Conservation (phyloP, 768 basidiomycete species). For the Clitopilus hobsonii region DNA sequence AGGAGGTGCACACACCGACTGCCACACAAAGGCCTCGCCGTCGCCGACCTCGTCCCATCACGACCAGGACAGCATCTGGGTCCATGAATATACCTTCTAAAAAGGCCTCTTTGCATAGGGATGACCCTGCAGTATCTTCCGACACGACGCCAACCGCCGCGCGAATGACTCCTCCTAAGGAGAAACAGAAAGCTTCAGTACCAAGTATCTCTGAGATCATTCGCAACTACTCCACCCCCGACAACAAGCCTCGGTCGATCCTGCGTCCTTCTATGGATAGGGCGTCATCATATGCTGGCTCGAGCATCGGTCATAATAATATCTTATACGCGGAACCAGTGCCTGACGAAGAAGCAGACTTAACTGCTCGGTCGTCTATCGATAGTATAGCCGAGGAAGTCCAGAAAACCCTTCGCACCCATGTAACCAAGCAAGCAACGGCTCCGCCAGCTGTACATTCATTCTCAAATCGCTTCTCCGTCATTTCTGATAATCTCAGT, state of each 20-base stretch:
- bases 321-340: constrained; percentile 49
- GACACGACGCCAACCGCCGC: background rate
- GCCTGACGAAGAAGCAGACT: constrained; percentile 56
- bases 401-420: constrained; percentile 60
- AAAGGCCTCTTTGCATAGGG: constrained; percentile 14
- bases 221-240: constrained; percentile 66
- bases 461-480: constrained; percentile 45
- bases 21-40: constrained; percentile 24
- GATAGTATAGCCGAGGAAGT: constrained; percentile 88
- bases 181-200: constrained; percentile 44
- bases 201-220: constrained; percentile 91
- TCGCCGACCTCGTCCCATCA: constrained; percentile 27
- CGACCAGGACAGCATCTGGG: constrained; percentile 23
- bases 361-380: constrained; percentile 77
- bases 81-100: constrained; percentile 11
- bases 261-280: constrained; percentile 35
- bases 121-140: constrained; percentile 5
- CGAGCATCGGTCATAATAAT: constrained; percentile 41
- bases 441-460: constrained; percentile 25
- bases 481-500: constrained; percentile 53
- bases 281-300: constrained; percentile 44
- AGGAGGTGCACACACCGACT: constrained; percentile 37
- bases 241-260: constrained; percentile 40
- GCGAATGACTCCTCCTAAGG: constrained; percentile 8
- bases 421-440: constrained; percentile 36